Evolutionary conservation across 441 rosid genomes (phyloP), one percentile per base, ranked within the genome.

Genomic region (Pelargonium citronellum): DNA sequence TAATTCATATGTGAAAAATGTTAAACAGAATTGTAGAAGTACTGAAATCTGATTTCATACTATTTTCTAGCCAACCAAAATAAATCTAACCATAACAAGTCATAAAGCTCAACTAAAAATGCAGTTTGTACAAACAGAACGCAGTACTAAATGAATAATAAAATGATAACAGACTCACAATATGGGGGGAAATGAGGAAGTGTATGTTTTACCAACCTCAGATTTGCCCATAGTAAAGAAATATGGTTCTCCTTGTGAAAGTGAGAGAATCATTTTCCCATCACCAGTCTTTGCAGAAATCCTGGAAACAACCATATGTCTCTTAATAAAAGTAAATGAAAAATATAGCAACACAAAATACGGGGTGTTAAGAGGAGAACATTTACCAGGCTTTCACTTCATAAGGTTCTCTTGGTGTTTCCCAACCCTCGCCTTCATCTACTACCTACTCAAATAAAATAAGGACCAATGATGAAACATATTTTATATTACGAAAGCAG

Each of bases 401-500:
- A 81, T 91, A 95, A 34, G 97, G 97, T 77, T 86, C 91, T 81
- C 97, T 85, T 20, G 99, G 99, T 60, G 97, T 76, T 78, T 95
- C 97, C 98, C 98, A 95, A 16, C 99, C 96, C 80, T 91, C 84
- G 0, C 99, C 98, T 74, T 95, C 99, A 37, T 78, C 73, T 71
- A 89, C 7, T 65, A 92, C 86, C 98, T 92, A 75, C 70, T 58
- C 80, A 80, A 17, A 67, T 20, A 71, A 75, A 47, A 67, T 55
- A 55, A 55, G 61, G 24, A 17, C 24, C 15, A 12, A 49, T 49
- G 15, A 49, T 13, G n/a, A 3, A 49, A 49, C 55, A 10, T 34
- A 34, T 10, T 49, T 49, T 49, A 49, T 2, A 49, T 49, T 17
- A n/a, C 1, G 15, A 49, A 11, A 13, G 15, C 55, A 49, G 5